A percentile compares a stretch with the other conserved stretches of the same genome.
Evolutionary conservation across 2,329 filamentous ascomycete genomes (phyloP).

Genomic region (Cryphonectria nitschkei): DNA sequence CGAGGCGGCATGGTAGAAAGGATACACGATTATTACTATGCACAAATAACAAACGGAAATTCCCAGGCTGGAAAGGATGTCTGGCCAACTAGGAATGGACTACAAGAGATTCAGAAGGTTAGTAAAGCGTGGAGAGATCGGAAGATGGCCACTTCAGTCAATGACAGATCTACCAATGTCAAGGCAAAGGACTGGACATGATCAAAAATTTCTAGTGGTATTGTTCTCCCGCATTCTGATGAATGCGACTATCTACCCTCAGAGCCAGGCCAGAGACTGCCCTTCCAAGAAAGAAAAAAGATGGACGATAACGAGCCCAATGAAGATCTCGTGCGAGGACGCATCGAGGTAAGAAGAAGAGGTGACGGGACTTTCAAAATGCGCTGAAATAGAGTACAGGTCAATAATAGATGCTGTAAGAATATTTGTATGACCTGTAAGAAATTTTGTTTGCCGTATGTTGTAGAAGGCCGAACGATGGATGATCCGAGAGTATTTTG

Average conservation of each 20-base stretch:
- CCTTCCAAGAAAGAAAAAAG: slow-evolving; percentile 13
- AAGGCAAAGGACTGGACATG: not conserved
- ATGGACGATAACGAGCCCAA: not conserved
- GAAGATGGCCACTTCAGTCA: not conserved
- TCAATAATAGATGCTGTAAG: slow-evolving; percentile 25
- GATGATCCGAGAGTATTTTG: slow-evolving; percentile 4
- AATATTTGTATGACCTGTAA: slow-evolving; percentile 27
- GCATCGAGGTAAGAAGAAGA: slow-evolving; percentile 2
- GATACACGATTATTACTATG: not conserved
- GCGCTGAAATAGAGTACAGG: slow-evolving; percentile 17
- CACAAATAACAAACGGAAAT: not conserved
- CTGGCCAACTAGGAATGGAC: not conserved
- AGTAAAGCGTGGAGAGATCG: not conserved
- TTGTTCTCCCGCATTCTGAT: slow-evolving; percentile 15
- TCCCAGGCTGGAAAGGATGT: not conserved
- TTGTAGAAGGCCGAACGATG: slow-evolving; percentile 11
- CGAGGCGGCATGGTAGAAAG: not conserved
- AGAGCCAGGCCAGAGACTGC: slow-evolving; percentile 16
- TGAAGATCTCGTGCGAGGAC: slow-evolving; percentile 7
- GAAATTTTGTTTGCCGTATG: slow-evolving; percentile 10
- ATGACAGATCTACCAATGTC: not conserved
- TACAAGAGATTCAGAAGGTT: not conserved
- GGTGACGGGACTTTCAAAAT: not conserved
- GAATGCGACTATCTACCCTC: slow-evolving; percentile 16
- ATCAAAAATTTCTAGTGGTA: slow-evolving; percentile 16